phyloP scores from a whole-genome alignment of 257 asterid species.

The Capsicum pubescens region DNA sequence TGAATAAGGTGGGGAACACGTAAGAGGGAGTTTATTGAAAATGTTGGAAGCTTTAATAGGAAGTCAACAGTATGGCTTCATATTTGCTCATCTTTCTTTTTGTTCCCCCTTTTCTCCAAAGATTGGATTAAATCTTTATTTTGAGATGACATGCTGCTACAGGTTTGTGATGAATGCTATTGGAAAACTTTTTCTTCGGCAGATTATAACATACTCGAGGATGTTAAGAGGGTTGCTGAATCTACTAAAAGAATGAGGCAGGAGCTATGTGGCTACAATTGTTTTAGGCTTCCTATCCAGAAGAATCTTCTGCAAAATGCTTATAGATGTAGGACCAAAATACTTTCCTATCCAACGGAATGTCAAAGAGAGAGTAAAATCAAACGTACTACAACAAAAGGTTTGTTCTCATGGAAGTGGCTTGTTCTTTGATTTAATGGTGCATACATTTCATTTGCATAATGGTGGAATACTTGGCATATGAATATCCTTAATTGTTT shows the following conservation, averaged over 20 bases:
- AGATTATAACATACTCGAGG: constrained; percentile 87
- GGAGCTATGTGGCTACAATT: constrained; percentile 51
- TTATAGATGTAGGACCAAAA: constrained; percentile 51
- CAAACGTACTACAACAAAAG: constrained; percentile 57
- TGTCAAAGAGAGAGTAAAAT: constrained; percentile 74
- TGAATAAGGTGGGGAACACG: background rate
- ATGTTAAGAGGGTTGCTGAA: constrained; percentile 86
- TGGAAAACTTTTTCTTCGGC: constrained; percentile 17
- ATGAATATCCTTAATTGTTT: background rate
- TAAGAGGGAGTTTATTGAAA: background rate
- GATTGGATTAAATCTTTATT: background rate
- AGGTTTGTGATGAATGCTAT: background rate
- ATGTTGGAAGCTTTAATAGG: background rate
- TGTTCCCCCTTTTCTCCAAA: background rate
- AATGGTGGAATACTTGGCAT: background rate
- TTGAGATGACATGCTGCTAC: background rate
- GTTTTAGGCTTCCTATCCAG: constrained; percentile 56
- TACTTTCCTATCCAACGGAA: constrained; percentile 64
- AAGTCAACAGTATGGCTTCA: background rate
- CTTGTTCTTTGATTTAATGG: background rate
- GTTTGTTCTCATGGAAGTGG: constrained; percentile 32
- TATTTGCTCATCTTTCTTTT: background rate
- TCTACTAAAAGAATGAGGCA: constrained; percentile 72
- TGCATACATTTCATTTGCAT: background rate
- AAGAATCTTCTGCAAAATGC: constrained; percentile 70